Conservation (phyloP, 257 asterid genomes). For the Euphrasia confusa region DNA sequence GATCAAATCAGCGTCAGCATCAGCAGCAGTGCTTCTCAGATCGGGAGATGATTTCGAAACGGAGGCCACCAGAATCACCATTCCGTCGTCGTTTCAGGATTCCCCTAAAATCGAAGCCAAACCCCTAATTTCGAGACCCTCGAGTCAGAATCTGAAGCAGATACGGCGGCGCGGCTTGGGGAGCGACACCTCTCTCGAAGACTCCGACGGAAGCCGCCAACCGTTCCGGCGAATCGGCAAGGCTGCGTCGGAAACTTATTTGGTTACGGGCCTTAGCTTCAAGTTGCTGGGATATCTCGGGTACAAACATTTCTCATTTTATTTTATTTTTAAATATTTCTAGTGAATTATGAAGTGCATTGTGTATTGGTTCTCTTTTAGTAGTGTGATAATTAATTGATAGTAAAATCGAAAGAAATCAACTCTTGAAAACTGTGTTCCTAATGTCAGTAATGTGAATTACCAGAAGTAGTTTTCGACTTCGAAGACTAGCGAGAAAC, state of each 20-base stretch:
- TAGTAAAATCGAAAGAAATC: not conserved
- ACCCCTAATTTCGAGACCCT: conserved; percentile 52
- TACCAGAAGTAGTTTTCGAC: not conserved
- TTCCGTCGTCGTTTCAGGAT: conserved; percentile 27
- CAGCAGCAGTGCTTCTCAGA: conserved; percentile 41
- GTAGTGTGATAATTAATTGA: not conserved
- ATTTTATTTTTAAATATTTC: not conserved
- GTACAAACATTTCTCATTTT: conserved; percentile 28
- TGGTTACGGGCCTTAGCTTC: conserved; percentile 52
- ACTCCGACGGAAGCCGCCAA: conserved; percentile 26
- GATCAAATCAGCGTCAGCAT: conserved; percentile 25
- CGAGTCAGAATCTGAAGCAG: conserved; percentile 34
- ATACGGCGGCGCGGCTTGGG: conserved; percentile 50
- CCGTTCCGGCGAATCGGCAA: conserved; percentile 37
- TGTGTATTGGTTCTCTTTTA: too few species aligned
- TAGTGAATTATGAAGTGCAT: not conserved
- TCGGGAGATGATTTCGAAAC: conserved; percentile 39
- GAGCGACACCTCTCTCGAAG: conserved; percentile 41
- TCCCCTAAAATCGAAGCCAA: conserved; percentile 30
- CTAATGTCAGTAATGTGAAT: not conserved
- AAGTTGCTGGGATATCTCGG: conserved; percentile 62
- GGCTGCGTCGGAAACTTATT: conserved; percentile 62
- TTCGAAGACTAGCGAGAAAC: not conserved
- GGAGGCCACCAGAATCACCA: conserved; percentile 32
- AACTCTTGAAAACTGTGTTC: too few species aligned